Evolutionary conservation across 2,329 filamentous ascomycete species (phyloP), one percentile per base, ranked within the genome.

Genomic region (Exserohilum turcica): DNA sequence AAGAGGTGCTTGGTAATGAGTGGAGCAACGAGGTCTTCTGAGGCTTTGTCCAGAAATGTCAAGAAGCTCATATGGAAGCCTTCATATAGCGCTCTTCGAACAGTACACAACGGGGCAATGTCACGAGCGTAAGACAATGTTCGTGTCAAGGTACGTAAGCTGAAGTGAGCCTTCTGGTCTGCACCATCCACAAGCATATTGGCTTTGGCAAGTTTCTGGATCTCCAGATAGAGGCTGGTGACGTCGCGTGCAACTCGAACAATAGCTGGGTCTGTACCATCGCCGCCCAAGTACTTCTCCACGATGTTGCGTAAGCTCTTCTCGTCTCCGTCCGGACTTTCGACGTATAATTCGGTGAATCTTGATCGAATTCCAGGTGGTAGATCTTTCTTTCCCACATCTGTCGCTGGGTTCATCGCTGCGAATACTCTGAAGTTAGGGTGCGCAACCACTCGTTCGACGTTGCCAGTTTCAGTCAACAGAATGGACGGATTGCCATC

Each of bases 61-160:
- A 97, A 78, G 68, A 99, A 99, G 43, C 92, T 94, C 95, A 99
- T 99, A 13, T 91, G 92, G 70, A 97, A 97, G 0, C 94, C 95
- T 78, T 99, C 94, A 59, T 90, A 96, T 1, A 97, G 79, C 9
- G 93, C 90, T 67, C 95, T 81, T 19, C 94, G 86, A 36, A 97
- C 78, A 10, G 90, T 92, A 74, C 96, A 97, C 3, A 89, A 83
- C 0, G 91, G 86, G 0, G 90, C 85, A 59, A 97, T 92, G 47
- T 92, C 89, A 59, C 87, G 86, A 15, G 93, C 92, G 71, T 97
- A 99, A 32, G 87, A 89, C 46, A 99, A 77, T 1, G 94, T 91
- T 49, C 95, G 86, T 16, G 95, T 97, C 40, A 99, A 78, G 0
- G 94, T 99, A 71, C 94, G 86, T 52, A 99, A 84, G 79, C 93